These are phyloP conservation scores for Fusarium sp. DNA, from an alignment of 2,329 filamentous ascomycete species.

Conservation along the genomic window DNA sequence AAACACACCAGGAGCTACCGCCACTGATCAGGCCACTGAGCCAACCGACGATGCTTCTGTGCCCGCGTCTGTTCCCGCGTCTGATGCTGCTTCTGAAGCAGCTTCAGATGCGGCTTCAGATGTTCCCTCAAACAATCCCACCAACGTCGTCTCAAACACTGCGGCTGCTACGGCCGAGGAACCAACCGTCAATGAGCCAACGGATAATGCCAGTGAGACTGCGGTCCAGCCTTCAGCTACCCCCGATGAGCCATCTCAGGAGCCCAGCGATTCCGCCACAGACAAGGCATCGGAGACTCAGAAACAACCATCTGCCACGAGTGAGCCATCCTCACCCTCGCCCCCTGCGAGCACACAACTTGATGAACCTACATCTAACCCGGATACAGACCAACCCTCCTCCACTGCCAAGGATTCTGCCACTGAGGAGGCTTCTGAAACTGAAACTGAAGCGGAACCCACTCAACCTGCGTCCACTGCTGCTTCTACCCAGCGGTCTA, in stretches of 20 bases:
- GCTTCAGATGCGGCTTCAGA: conserved; percentile 29
- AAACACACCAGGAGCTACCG: conserved; percentile 53
- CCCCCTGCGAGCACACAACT: conserved; percentile 37
- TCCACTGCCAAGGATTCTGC: conserved; percentile 35
- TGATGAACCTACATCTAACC: conserved; percentile 44
- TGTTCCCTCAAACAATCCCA: neutral
- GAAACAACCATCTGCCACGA: conserved; percentile 32
- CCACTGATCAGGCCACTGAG: conserved; percentile 20
- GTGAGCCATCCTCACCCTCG: conserved; percentile 44
- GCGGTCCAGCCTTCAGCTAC: conserved; percentile 28
- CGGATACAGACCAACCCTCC: conserved; percentile 39
- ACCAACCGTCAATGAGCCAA: conserved; percentile 31
- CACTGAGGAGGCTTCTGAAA: conserved; percentile 28
- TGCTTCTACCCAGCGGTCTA: conserved; percentile 26
- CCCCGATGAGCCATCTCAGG: conserved; percentile 20
- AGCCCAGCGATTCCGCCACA: conserved; percentile 23
- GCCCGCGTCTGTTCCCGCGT: conserved; percentile 12
- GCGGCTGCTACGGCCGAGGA: conserved; percentile 28
- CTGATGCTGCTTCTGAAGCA: neutral
- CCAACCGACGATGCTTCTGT: conserved; percentile 13
- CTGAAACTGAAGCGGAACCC: conserved; percentile 32
- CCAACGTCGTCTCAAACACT: conserved; percentile 24
- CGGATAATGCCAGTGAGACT: conserved; percentile 20
- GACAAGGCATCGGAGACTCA: conserved; percentile 24
- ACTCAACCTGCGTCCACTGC: conserved; percentile 31